Percentiles rank a stretch among this genome's conserved stretches.
phyloP scores from a whole-genome alignment of 805 yeast species.

The Wickerhamiella lipophila region DNA sequence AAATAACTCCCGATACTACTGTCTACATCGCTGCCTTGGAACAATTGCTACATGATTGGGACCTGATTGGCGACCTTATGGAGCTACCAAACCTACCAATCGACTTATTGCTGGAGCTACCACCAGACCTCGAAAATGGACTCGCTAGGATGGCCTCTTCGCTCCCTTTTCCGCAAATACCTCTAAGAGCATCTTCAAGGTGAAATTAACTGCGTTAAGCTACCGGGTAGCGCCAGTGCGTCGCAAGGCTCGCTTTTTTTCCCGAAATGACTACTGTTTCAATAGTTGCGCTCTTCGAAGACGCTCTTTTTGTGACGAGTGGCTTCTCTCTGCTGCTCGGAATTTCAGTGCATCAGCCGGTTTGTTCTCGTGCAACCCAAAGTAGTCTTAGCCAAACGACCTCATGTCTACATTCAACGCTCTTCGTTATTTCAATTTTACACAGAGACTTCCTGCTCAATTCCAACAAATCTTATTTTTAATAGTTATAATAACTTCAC shows the following conservation, averaged over 20 bases:
- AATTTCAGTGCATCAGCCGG: too few species aligned
- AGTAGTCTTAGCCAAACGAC: too few species aligned
- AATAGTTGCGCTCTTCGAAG: not conserved
- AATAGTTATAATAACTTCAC: too few species aligned
- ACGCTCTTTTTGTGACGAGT: not conserved
- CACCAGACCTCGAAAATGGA: not conserved
- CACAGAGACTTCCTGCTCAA: too few species aligned
- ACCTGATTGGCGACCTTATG: not conserved
- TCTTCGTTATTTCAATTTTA: too few species aligned
- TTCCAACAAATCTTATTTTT: too few species aligned
- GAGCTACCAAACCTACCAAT: not conserved
- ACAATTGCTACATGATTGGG: slow-evolving; percentile 2
- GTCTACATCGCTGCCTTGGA: slow-evolving; percentile 1
- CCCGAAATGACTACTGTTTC: not conserved
- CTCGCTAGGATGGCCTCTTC: not conserved
- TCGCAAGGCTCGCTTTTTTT: not conserved
- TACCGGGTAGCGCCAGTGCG: not conserved
- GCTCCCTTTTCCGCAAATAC: not conserved
- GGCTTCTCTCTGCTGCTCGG: too few species aligned
- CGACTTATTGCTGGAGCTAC: slow-evolving; percentile 3
- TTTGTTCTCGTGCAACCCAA: too few species aligned
- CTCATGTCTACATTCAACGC: too few species aligned
- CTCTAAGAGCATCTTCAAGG: not conserved
- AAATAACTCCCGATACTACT: not conserved
- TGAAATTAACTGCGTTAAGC: not conserved